Evolutionary conservation across 345 rosid species (phyloP).

Genomic region (Eucalyptus rudis): DNA sequence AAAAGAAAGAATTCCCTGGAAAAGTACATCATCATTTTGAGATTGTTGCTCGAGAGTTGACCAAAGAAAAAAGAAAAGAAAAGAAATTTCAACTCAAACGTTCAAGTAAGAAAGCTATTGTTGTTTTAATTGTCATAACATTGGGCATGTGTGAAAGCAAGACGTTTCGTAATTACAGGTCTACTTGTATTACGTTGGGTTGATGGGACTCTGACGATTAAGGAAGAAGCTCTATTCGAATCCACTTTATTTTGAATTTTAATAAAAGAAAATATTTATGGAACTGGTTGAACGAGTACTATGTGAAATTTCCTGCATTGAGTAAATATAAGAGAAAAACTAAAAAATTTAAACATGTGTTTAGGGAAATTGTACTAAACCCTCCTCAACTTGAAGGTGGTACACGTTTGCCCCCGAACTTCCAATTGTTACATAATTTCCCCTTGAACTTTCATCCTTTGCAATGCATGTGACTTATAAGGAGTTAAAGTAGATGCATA

Average conservation of each 20-base stretch:
- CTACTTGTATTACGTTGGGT: not conserved
- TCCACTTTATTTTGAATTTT: not conserved
- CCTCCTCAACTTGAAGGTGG: not conserved
- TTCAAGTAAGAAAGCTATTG: not conserved
- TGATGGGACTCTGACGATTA: not conserved
- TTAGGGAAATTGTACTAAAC: not conserved
- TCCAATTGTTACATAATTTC: not conserved
- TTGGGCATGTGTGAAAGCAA: not conserved
- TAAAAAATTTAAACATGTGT: not conserved
- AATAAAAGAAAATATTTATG: not conserved
- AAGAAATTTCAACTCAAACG: not conserved
- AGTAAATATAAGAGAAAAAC: not conserved
- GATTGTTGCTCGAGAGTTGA: not conserved
- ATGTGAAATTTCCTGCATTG: not conserved
- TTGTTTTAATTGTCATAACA: not conserved
- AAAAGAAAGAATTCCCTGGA: not conserved
- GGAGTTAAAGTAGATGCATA: not conserved
- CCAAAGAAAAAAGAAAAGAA: not conserved
- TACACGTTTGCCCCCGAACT: not conserved
- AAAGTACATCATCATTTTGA: not conserved
- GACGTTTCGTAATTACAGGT: not conserved
- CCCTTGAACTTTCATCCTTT: not conserved
- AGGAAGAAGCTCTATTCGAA: not conserved
- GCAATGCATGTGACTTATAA: not conserved
- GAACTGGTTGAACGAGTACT: not conserved